phyloP scores from a whole-genome alignment of 2,329 filamentous ascomycete species.

The Calonectria naviculata region DNA sequence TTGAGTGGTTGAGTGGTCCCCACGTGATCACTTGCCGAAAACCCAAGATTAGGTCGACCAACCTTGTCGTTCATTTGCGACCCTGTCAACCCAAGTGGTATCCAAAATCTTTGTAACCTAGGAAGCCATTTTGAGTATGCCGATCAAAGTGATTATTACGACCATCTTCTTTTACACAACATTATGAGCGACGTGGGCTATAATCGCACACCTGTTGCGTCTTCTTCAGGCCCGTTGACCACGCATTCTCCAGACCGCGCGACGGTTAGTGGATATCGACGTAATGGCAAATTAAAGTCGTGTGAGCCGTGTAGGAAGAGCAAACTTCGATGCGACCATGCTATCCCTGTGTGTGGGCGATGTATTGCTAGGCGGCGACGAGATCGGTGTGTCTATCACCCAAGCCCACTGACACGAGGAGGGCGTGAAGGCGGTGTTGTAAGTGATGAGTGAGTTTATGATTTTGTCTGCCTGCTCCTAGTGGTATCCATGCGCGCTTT shows the following conservation, averaged over 20 bases:
- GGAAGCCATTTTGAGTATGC: background rate
- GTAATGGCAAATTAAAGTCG: constrained; percentile 6
- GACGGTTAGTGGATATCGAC: constrained; percentile 1
- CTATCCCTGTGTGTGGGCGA: constrained; percentile 1
- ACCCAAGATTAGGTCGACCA: background rate
- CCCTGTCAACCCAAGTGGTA: background rate
- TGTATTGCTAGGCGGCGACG: background rate
- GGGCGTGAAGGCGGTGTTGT: background rate
- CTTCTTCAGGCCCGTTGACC: background rate
- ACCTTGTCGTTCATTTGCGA: background rate
- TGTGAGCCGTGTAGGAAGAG: constrained; percentile 15
- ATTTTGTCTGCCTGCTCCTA: no score
- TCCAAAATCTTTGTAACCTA: background rate
- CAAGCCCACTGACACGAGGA: background rate
- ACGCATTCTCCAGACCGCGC: background rate
- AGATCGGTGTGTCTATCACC: constrained; percentile 7
- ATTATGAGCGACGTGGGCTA: background rate
- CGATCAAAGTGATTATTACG: background rate
- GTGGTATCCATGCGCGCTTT: background rate
- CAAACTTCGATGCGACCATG: constrained; percentile 11
- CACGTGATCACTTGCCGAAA: background rate
- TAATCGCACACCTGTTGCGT: background rate
- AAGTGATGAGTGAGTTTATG: background rate
- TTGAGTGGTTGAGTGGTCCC: background rate
- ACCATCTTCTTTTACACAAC: background rate